Percentiles rank a stretch among this genome's conserved stretches.
Evolutionary conservation across 306 rosid genomes (phyloP).

Genomic region (Trifolium fragiferum): DNA sequence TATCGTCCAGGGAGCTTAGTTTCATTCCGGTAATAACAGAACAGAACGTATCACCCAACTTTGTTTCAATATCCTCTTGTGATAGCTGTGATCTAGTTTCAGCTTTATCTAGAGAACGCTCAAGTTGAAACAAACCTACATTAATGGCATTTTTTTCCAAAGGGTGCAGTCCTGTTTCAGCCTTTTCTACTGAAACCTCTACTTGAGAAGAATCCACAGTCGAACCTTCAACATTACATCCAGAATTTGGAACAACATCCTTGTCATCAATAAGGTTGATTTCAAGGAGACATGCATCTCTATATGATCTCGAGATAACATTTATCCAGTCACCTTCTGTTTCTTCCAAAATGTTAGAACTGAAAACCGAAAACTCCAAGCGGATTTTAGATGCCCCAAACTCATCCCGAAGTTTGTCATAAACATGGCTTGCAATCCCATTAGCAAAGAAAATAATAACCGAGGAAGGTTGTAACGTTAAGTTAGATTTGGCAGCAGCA

Average conservation of each 20-base stretch:
- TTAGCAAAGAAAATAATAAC: conserved; percentile 78
- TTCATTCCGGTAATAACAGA: conserved; percentile 57
- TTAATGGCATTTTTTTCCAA: conserved; percentile 22
- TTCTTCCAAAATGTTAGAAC: conserved; percentile 58
- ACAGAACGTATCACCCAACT: conserved; percentile 51
- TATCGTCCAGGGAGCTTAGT: conserved; percentile 31
- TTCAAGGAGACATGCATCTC: conserved; percentile 63
- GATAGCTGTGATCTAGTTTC: conserved; percentile 34
- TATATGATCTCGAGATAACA: conserved; percentile 60
- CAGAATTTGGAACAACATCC: conserved; percentile 34
- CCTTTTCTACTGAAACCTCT: conserved; percentile 43
- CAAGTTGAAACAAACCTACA: conserved; percentile 18
- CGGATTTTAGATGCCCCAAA: conserved; percentile 61
- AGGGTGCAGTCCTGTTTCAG: conserved; percentile 34
- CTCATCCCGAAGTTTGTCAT: conserved; percentile 54
- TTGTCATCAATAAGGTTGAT: conserved; percentile 49
- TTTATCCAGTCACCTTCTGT: conserved; percentile 68
- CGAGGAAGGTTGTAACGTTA: conserved; percentile 75
- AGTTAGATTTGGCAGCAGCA: conserved; percentile 59
- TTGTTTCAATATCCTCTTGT: conserved; percentile 31
- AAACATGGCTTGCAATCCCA: conserved; percentile 54
- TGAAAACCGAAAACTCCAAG: conserved; percentile 58
- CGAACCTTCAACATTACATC: conserved; percentile 38
- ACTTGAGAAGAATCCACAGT: conserved; percentile 35
- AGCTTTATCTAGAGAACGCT: conserved; percentile 38